Conservation (phyloP, 164 flowering plant genomes). For the Liquidambar formosana region DNA sequence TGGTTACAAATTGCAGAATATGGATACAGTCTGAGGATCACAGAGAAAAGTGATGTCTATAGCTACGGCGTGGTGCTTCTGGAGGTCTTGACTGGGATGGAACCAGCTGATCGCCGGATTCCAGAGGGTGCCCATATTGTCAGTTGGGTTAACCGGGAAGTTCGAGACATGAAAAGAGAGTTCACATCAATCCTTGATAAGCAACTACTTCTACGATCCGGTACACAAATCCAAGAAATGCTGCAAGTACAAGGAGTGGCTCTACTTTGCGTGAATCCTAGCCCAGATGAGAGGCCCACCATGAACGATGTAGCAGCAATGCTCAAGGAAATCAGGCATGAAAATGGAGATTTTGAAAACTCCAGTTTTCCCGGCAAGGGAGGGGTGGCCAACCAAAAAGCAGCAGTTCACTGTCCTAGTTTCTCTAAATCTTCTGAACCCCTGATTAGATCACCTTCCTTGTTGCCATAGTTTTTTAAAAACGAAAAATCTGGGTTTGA, state of each 20-base stretch:
- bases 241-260: conserved; percentile 65
- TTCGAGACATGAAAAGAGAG: conserved; percentile 27
- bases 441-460: conserved; percentile 39
- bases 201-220: conserved; percentile 33
- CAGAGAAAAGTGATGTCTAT: conserved; percentile 67
- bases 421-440: conserved; percentile 57
- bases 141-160: conserved; percentile 39
- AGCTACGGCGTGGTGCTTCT: conserved; percentile 68
- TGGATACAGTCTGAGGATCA: conserved; percentile 59
- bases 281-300: conserved; percentile 57
- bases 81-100: conserved; percentile 60
- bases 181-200: conserved; percentile 44
- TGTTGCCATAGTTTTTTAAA: conserved; percentile 12
- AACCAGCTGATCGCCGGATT: conserved; percentile 42
- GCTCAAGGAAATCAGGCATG: conserved; percentile 54
- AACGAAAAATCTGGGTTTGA: neutral
- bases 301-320: conserved; percentile 63
- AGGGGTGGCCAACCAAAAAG: conserved; percentile 21
- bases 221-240: conserved; percentile 58
- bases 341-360: conserved; percentile 38
- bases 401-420: conserved; percentile 48
- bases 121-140: conserved; percentile 57
- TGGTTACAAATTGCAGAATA: conserved; percentile 43
- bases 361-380: conserved; percentile 19
- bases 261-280: conserved; percentile 47